Evolutionary conservation across 2,329 filamentous ascomycete genomes (phyloP).

Genomic region (Beauveria pseudobassiana): DNA sequence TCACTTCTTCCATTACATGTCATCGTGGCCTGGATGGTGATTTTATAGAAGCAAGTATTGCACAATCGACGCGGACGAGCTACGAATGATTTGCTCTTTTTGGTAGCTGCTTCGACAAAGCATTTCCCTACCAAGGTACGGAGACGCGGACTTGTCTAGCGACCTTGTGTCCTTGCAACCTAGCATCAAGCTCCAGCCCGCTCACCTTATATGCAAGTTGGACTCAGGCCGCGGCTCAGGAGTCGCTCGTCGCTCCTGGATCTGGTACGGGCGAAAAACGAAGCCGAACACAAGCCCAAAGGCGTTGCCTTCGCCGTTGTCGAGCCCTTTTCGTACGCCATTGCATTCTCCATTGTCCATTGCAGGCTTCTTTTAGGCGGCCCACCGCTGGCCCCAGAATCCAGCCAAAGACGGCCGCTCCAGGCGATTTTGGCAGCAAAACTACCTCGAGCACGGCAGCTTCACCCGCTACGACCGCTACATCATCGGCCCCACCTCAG

Average conservation of each 20-base stretch:
- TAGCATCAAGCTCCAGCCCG: neutral
- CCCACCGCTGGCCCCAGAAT: neutral
- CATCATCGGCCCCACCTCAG: slow-evolving; percentile 23
- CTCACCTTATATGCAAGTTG: slow-evolving; percentile 12
- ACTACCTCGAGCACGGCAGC: slow-evolving; percentile 7
- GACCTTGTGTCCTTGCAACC: neutral
- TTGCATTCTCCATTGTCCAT: neutral
- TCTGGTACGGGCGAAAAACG: slow-evolving; percentile 11
- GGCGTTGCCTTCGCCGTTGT: slow-evolving; percentile 5
- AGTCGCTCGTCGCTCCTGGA: slow-evolving; percentile 12
- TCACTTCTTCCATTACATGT: slow-evolving; percentile 1
- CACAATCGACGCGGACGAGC: neutral
- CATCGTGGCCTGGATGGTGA: neutral
- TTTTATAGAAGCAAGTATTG: neutral
- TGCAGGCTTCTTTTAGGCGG: neutral
- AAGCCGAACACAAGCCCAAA: slow-evolving; percentile 11
- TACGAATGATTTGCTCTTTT: neutral
- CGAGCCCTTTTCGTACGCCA: neutral
- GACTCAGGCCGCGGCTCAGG: slow-evolving; percentile 12
- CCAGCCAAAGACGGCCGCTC: neutral
- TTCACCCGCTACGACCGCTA: slow-evolving; percentile 18
- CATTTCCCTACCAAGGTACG: neutral
- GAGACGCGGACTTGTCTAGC: neutral
- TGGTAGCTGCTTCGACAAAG: neutral
- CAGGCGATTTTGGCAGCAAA: neutral